Evolutionary conservation across 2,329 filamentous ascomycete species (phyloP).

Genomic region (Scedosporium aurantiacum): DNA sequence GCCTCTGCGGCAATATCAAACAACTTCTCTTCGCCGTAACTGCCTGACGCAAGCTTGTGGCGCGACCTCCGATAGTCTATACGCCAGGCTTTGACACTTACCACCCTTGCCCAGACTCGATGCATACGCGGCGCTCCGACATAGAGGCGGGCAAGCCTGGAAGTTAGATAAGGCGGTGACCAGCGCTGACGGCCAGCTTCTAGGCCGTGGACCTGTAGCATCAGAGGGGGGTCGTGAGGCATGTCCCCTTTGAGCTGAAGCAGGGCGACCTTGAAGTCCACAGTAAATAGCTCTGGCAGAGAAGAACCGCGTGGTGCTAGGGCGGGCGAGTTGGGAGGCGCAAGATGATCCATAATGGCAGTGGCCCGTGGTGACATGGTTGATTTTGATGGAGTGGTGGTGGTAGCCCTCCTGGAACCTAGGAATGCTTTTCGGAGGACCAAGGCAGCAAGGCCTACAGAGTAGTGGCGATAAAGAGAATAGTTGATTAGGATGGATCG

Average conservation of each 20-base stretch:
- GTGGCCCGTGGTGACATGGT: not conserved
- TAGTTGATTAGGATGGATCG: slow-evolving; percentile 76
- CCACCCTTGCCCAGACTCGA: slow-evolving; percentile 72
- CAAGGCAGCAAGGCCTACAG: slow-evolving; percentile 68
- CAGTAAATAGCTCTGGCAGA: slow-evolving; percentile 56
- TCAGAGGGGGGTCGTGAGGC: slow-evolving; percentile 79
- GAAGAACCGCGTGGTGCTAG: slow-evolving; percentile 5
- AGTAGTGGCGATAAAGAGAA: slow-evolving; percentile 88
- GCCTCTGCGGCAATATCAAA: slow-evolving; percentile 79
- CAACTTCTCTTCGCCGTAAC: slow-evolving; percentile 60
- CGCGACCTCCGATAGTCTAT: slow-evolving; percentile 71
- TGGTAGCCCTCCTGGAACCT: slow-evolving; percentile 28
- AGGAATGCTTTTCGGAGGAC: slow-evolving; percentile 64
- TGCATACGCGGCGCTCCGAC: slow-evolving; percentile 77
- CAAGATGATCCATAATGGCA: slow-evolving; percentile 14
- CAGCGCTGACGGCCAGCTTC: slow-evolving; percentile 80
- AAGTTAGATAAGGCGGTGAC: slow-evolving; percentile 69
- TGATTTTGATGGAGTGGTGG: not conserved
- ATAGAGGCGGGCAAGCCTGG: slow-evolving; percentile 73
- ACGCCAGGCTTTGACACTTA: slow-evolving; percentile 72
- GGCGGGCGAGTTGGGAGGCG: slow-evolving; percentile 20
- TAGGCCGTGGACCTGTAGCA: slow-evolving; percentile 77
- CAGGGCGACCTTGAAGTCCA: slow-evolving; percentile 73
- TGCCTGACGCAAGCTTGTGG: slow-evolving; percentile 50
- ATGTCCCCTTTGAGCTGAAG: slow-evolving; percentile 82